phyloP scores from a whole-genome alignment of 805 yeast genomes.

The Wickerhamiella galacta region DNA sequence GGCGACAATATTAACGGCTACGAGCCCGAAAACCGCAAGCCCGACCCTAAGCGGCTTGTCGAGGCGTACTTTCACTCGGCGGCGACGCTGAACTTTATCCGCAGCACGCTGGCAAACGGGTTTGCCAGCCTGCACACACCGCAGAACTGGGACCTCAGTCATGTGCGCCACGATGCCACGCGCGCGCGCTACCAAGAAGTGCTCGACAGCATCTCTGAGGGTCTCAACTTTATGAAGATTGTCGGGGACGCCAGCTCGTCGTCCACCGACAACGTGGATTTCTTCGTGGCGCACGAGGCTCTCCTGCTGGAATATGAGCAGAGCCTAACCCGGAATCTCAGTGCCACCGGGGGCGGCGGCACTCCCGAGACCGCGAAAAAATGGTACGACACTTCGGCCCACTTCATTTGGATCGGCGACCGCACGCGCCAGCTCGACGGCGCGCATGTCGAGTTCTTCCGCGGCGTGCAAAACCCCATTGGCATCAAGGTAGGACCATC shows the following conservation, averaged over 20 bases:
- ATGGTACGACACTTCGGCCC: conserved; percentile 28
- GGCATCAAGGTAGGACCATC: conserved; percentile 31
- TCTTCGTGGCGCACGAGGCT: conserved; percentile 28
- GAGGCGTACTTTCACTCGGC: conserved; percentile 30
- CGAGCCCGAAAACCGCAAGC: conserved; percentile 24
- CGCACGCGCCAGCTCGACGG: conserved; percentile 29
- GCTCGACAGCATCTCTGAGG: conserved; percentile 22
- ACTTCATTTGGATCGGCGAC: conserved; percentile 30
- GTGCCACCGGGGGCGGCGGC: conserved; percentile 7
- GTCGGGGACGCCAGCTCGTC: conserved; percentile 23
- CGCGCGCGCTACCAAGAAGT: conserved; percentile 26
- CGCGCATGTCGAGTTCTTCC: conserved; percentile 30
- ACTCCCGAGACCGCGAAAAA: conserved; percentile 4
- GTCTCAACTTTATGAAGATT: conserved; percentile 25
- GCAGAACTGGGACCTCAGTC: conserved; percentile 27
- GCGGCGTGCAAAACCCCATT: conserved; percentile 28
- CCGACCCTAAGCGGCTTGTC: conserved; percentile 27
- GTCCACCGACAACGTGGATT: conserved; percentile 22
- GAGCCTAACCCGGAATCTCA: conserved; percentile 22
- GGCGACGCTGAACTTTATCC: conserved; percentile 27
- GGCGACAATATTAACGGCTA: conserved; percentile 30
- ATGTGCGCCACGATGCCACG: conserved; percentile 23
- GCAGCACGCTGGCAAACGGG: conserved; percentile 23
- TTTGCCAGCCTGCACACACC: conserved; percentile 28
- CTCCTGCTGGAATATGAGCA: conserved; percentile 28